A percentile compares a stretch with the other conserved stretches of the same genome.
These are phyloP conservation scores for Tuber microsphaerosporum DNA, from an alignment of 495 filamentous ascomycete species.

Conservation along the genomic window DNA sequence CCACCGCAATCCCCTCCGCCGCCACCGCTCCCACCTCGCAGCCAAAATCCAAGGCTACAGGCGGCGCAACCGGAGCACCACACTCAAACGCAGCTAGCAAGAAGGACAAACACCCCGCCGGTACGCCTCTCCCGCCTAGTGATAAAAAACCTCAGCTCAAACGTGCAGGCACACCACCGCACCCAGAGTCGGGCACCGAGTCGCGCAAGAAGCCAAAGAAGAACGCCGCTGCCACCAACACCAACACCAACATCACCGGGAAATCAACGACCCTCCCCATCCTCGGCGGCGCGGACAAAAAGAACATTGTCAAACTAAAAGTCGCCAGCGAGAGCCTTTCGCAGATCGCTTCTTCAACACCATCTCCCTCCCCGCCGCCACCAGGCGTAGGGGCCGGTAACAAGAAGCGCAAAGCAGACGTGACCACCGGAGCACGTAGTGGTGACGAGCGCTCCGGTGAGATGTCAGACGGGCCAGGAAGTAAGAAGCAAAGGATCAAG, in stretches of 20 bases:
- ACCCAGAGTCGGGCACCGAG: slow-evolving; percentile 73
- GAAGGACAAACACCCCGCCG: slow-evolving; percentile 16
- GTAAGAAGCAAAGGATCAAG: slow-evolving; percentile 62
- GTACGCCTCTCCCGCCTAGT: slow-evolving; percentile 45
- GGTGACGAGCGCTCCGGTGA: slow-evolving; percentile 70
- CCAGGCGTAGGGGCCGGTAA: slow-evolving; percentile 44
- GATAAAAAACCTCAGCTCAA: slow-evolving; percentile 69
- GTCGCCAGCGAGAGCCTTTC: slow-evolving; percentile 43
- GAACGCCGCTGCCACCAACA: slow-evolving; percentile 47
- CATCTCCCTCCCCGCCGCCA: slow-evolving; percentile 45
- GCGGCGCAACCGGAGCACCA: neutral
- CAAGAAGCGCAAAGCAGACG: slow-evolving; percentile 42
- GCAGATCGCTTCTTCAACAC: slow-evolving; percentile 42
- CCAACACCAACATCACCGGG: slow-evolving; percentile 23
- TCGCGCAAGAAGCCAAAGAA: slow-evolving; percentile 83
- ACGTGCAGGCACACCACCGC: slow-evolving; percentile 74
- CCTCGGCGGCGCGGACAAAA: slow-evolving; percentile 41
- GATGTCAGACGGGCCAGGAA: slow-evolving; percentile 59
- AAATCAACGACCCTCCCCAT: slow-evolving; percentile 35
- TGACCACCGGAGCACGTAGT: slow-evolving; percentile 66
- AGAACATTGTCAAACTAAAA: slow-evolving; percentile 44
- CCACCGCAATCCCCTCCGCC: slow-evolving; percentile 65
- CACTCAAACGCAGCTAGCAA: slow-evolving; percentile 11
- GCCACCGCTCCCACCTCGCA: slow-evolving; percentile 44
- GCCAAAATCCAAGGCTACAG: slow-evolving; percentile 42